phyloP scores from a whole-genome alignment of 1,284 basidiomycete genomes.

The Moniliella sp. region DNA sequence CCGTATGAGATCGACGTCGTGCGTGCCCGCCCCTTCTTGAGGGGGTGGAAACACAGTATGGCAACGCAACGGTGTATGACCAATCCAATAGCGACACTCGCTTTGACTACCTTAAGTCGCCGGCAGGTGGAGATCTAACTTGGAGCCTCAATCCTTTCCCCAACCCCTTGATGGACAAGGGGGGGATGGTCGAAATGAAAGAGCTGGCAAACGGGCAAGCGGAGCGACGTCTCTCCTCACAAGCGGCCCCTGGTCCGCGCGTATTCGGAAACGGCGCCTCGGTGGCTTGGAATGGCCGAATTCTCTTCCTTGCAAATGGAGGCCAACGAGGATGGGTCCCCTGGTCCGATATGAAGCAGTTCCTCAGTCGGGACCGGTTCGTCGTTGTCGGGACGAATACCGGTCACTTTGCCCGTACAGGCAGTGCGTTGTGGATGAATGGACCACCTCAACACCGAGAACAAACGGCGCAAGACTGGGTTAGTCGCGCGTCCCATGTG shows the following conservation, averaged over 20 bases:
- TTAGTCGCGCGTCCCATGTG: constrained; percentile 4
- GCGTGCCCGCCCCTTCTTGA: not conserved
- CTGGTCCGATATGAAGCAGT: constrained; percentile 3
- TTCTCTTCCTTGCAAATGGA: constrained; percentile 4
- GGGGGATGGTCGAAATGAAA: no score
- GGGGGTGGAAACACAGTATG: not conserved
- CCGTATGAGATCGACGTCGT: no score
- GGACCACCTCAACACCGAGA: no score
- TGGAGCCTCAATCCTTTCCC: no score
- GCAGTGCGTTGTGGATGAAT: constrained; percentile 3
- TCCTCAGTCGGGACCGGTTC: constrained; percentile 4
- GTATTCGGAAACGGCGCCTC: constrained; percentile 1
- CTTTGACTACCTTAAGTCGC: not conserved
- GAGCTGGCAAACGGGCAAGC: no score
- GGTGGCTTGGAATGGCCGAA: constrained; percentile 7
- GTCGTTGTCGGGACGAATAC: constrained; percentile 6
- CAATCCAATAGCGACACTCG: not conserved
- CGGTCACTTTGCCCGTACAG: constrained; percentile 3
- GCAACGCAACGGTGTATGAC: not conserved
- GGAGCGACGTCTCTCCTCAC: no score
- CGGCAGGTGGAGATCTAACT: no score
- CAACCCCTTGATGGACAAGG: no score
- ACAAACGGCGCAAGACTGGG: constrained; percentile 4
- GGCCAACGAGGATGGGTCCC: constrained; percentile 6
- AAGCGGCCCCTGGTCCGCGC: no score